These are phyloP conservation scores for Patellifolia procumbens DNA, from an alignment of 179 eudicot species.

Conservation along the genomic window DNA sequence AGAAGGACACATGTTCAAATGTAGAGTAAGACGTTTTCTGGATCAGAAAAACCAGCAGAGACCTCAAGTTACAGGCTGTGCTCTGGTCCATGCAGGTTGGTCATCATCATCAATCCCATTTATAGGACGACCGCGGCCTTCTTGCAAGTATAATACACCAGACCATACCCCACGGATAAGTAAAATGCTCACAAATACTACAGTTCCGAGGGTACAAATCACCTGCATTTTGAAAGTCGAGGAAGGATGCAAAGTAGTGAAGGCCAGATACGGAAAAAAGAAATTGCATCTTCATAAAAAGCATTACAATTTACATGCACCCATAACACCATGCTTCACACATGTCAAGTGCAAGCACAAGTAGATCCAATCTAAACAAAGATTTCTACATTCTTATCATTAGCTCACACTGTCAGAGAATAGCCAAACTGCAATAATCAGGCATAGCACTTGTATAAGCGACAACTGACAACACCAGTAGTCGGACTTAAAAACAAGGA, in stretches of 20 bases:
- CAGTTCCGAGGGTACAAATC: constrained; percentile 86
- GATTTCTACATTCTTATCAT: neutral
- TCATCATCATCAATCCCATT: constrained; percentile 60
- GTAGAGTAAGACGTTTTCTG: neutral
- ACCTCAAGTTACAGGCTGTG: constrained; percentile 58
- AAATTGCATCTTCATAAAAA: neutral
- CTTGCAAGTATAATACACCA: constrained; percentile 74
- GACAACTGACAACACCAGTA: neutral
- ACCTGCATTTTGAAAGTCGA: constrained; percentile 44
- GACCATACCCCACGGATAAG: constrained; percentile 91
- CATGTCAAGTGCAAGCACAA: neutral
- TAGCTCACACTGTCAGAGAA: neutral
- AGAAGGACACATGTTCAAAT: neutral
- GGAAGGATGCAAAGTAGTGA: neutral
- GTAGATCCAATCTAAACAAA: neutral
- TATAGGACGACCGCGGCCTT: constrained; percentile 43
- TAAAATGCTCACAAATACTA: constrained; percentile 79
- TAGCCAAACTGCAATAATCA: neutral
- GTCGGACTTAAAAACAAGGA: neutral
- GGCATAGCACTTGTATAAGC: no score
- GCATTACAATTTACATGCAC: neutral
- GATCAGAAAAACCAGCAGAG: constrained; percentile 6
- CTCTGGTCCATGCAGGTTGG: constrained; percentile 55
- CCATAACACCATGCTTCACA: neutral
- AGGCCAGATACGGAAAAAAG: neutral